Base-by-base conservation (phyloP, 2,329 filamentous ascomycete genomes). In the Keithomyces neogunnii region DNA sequence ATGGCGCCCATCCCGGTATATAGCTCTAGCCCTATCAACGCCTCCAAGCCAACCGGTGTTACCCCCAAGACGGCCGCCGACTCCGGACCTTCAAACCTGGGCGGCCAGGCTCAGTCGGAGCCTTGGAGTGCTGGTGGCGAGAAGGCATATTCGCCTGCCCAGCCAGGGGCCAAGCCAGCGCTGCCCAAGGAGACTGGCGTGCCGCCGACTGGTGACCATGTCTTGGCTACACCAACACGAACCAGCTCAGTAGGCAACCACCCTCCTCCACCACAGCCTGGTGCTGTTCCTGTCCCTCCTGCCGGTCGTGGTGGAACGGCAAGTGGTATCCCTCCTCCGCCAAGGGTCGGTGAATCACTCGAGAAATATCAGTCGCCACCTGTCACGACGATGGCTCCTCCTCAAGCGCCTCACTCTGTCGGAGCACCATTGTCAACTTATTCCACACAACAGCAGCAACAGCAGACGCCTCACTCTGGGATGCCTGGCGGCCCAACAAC, bases 1-100 rank as follows among this genome's bases (percentile, higher is more conserved):
- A 84, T 84, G 81, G 73, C 80, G 47, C 74, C 80, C n/a, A 76
- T 85, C 55, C 77, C 75, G 46, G 74, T 84, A 42, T 81, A 82
- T 65, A 76, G 73, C 36, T 65, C 76, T 50, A 81, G 78, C 62
- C 81, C 81, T 45, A 81, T 84, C 63, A 77, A 71, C 59, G 74
- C 77, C 38, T 68, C 74, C 52, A 82, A 81, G 66, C 70, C 78
- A 47, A 69, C 70, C 13, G 76, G 70, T 33, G 61, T 67, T 42
- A 77, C 75, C 26, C 72, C 76, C 31, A 64, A 76, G 56, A 80
- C 75, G 26, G 42, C 35, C 45, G 33, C 10, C 19, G 19, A 19
- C 10, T 32, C 33, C 11, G 49, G 35, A 45, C 48, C 42, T 7
- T n/a, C 49, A 29, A 47, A 45, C 28, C n/a, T 42, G 36, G 28